Conservation (phyloP, 805 yeast genomes). For the Barnettozyma sp. region DNA sequence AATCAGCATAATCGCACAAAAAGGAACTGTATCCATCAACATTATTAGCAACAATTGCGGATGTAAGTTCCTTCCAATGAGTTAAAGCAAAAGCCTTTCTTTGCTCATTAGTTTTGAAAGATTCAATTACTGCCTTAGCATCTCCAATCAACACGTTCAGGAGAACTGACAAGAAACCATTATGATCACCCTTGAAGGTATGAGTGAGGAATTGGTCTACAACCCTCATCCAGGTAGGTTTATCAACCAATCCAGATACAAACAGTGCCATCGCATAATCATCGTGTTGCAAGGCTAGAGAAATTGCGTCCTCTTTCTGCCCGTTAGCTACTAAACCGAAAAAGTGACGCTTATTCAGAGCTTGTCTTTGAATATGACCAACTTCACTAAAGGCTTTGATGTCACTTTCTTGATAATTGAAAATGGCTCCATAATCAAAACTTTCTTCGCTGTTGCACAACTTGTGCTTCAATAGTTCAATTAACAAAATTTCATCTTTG, state of each 20-base stretch:
- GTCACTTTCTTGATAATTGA: constrained; percentile 15
- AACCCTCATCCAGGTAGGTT: constrained; percentile 49
- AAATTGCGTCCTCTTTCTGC: constrained; percentile 57
- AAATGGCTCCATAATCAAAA: constrained; percentile 20
- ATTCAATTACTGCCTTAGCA: constrained; percentile 44
- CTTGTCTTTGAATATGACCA: constrained; percentile 17
- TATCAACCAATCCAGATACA: constrained; percentile 59
- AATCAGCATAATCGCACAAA: constrained; percentile 44
- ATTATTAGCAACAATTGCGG: constrained; percentile 33
- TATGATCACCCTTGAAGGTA: constrained; percentile 37
- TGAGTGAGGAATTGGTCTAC: constrained; percentile 51
- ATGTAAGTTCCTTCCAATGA: constrained; percentile 46
- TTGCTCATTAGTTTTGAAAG: constrained; percentile 32
- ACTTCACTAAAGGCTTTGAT: constrained; percentile 2
- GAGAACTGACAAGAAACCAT: constrained; percentile 43
- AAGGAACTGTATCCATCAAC: constrained; percentile 33
- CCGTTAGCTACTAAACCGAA: constrained; percentile 66
- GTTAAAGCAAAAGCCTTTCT: constrained; percentile 43
- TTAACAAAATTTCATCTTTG: constrained; percentile 67
- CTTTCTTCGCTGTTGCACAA: constrained; percentile 10
- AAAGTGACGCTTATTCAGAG: constrained; percentile 26
- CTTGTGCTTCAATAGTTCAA: constrained; percentile 23
- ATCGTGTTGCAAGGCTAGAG: constrained; percentile 49
- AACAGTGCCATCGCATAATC: constrained; percentile 77
- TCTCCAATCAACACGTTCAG: constrained; percentile 63